Evolutionary conservation across 176 grass and related monocot species (phyloP), one percentile per base, ranked within the genome.

Genomic region (Triticum dicoccoides): DNA sequence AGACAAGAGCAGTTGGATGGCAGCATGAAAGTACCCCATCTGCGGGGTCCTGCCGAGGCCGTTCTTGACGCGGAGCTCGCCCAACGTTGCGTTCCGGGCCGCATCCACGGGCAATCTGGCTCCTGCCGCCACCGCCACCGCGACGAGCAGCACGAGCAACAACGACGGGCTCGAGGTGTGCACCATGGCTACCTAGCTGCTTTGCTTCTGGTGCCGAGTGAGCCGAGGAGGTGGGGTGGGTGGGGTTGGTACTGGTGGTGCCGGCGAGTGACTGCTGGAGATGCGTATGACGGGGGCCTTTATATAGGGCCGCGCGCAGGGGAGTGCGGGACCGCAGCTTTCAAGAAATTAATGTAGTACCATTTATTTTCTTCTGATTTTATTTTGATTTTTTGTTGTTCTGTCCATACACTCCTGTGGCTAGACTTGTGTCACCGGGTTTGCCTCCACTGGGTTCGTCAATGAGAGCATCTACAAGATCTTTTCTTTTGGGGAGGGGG

Each of bases 11-110:
- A 6, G 37, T 18, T 25, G 35, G 49, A 17, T 15, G 13, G 49
- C 49, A 52, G 5, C 49, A 17, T 69, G 14, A 25, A 75, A 21
- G 58, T 18, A 30, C 96, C 96, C 96, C 96, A 98, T 98, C 78
- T 92, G 95, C 79, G 95, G 95, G 86, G 93, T 92, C 9, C 61
- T 64, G 70, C 87, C 95, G 56, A 93, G 91, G 73, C 95, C 88
- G 91, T 98, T 95, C 82, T 89, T 86, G 11, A 76, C 66, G 12
- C 58, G 45, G 23, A 82, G 71, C 38, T 81, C 83, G 65, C 45
- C 89, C 15, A 65, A 87, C 14, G 90, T 89, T 76, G 44, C 80
- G 79, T 90, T 93, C 58, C 49, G 64, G 3, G 76, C 77, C 25
- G 6, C 58, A 54, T 56, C 52, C 11, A 74, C 41, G 1, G 24